Conservation (phyloP, 768 basidiomycete genomes). For the Lactarius psammicola region DNA sequence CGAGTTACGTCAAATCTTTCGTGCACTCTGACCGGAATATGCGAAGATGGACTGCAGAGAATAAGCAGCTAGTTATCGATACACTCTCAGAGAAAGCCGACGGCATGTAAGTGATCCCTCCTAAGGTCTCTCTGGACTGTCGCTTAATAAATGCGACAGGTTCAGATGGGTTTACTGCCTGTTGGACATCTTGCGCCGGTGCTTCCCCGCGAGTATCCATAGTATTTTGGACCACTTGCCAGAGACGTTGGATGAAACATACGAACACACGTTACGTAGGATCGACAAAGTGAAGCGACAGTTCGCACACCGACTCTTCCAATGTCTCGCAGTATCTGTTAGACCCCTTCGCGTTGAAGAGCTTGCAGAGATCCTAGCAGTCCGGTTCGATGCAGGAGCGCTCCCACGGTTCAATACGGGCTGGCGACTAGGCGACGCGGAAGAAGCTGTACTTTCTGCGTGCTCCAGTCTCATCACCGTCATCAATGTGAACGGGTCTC, state of each 20-base stretch:
- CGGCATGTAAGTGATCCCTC: not conserved
- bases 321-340: conserved; percentile 7
- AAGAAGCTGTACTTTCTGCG: not conserved
- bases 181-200: not conserved
- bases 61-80: too few species aligned
- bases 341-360: conserved; percentile 8
- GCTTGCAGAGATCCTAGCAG: conserved; percentile 9
- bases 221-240: not conserved
- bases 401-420: not conserved
- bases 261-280: not conserved
- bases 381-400: not conserved
- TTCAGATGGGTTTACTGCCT: conserved; percentile 9
- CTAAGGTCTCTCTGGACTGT: too few species aligned
- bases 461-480: conserved; percentile 10
- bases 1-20: too few species aligned
- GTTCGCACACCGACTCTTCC: conserved; percentile 7
- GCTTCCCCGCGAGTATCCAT: not conserved
- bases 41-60: too few species aligned
- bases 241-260: conserved; percentile 7
- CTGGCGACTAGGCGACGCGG: conserved; percentile 8
- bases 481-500: not conserved
- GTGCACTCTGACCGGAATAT: too few species aligned
- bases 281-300: not conserved
- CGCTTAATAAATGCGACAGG: not conserved
- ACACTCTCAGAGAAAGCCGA: not conserved